Conservation (phyloP, 148 eudicot genomes). For the Nepenthes mirabilis region DNA sequence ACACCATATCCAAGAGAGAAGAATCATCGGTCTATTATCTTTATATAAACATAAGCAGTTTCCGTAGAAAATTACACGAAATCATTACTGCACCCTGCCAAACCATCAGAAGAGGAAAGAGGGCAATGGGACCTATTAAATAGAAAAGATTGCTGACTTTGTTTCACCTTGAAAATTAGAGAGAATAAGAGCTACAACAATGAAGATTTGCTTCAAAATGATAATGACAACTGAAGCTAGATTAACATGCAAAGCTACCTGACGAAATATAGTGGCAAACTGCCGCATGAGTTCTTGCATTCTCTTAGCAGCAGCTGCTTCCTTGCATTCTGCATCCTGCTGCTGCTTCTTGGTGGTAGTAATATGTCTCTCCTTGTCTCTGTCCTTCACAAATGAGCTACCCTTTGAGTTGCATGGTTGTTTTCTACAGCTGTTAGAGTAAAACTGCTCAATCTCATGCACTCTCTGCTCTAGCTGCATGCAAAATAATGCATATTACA, state of each 20-base stretch:
- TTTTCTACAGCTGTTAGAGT: slow-evolving; percentile 28
- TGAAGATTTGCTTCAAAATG: neutral
- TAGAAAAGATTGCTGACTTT: no score
- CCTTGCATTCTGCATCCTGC: slow-evolving; percentile 41
- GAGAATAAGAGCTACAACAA: neutral
- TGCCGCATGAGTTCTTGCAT: slow-evolving; percentile 92
- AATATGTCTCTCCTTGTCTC: slow-evolving; percentile 46
- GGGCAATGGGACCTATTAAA: no score
- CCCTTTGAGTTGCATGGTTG: slow-evolving; percentile 29
- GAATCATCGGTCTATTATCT: no score
- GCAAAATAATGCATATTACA: slow-evolving; percentile 3
- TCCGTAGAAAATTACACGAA: no score
- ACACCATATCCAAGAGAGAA: no score
- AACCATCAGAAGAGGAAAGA: no score
- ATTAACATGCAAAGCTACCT: slow-evolving; percentile 25
- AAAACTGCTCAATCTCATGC: slow-evolving; percentile 55
- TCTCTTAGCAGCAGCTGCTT: slow-evolving; percentile 60
- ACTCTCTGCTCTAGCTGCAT: slow-evolving; percentile 74
- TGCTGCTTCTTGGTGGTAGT: slow-evolving; percentile 42
- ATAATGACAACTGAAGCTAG: neutral
- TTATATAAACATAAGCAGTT: no score
- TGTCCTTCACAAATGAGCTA: slow-evolving; percentile 39
- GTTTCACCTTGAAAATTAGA: no score
- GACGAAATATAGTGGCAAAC: slow-evolving; percentile 59
- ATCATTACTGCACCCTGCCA: no score